Evolutionary conservation across 2,329 filamentous ascomycete species (phyloP), one percentile per base, ranked within the genome.

Genomic region (Epichloe baconii): DNA sequence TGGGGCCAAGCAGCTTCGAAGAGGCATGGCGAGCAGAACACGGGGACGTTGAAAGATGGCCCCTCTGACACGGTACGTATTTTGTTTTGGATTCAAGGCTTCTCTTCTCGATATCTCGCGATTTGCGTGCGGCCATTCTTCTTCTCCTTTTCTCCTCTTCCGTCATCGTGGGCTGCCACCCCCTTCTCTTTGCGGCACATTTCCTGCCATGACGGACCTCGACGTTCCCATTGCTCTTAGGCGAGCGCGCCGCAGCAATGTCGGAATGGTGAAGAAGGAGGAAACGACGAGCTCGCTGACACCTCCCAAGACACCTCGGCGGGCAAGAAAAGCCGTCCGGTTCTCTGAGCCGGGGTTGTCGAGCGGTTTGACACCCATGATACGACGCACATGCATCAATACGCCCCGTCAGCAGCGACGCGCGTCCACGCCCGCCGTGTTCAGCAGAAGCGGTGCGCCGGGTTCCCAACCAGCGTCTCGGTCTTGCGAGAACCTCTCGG

Each of bases 341-440:
- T 80, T 82, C 64, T 82, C 79, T 0, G 78, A 82, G 41, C 77
- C 77, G 8, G 77, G 75, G 0, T 53, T 65, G 38, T 69, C 72
- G 2, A 79, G 74, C 1, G 79, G 79, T 2, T 63, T 83, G 31
- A 82, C 80, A 1, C 79, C 80, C 1, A 76, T 80, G 66, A 66
- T 83, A 43, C 69, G 69, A 38, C 73, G 77, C 19, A 71, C 79
- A 0, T 71, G 70, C 1, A 67, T 82, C 53, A 47, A 56, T 60
- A 63, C 61, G 52, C 56, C 64, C 49, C 50, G 69, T 38, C 68
- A 68, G 14, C 71, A 35, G 37, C 52, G 74, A 5, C 71, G 75
- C 21, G 70, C 71, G 49, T 77, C 76, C 0, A 70, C 71, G 0
- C 71, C 74, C 1, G 56, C 62, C 2, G 57, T 55, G 34, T 49